Evolutionary conservation across 257 asterid genomes (phyloP), one percentile per base, ranked within the genome.

Genomic region (Verbascum thapsus): DNA sequence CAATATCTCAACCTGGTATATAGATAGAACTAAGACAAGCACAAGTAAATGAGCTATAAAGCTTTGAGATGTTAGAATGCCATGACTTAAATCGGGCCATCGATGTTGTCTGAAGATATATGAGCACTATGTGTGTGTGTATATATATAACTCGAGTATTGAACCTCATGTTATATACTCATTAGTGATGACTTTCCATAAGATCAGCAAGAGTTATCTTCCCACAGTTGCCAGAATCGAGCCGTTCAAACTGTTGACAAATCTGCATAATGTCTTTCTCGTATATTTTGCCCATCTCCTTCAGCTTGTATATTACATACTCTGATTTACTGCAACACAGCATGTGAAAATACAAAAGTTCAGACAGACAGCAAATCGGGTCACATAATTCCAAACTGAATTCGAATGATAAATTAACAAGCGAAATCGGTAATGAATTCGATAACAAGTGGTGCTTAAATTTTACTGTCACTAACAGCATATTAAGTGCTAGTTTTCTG

Each of bases 141-240:
- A n/a, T n/a, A n/a, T 35, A 11, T 8, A 16, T 12, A 18, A 47
- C 10, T 34, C 8, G 1, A 15, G 18, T 4, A 11, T n/a, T 4
- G 11, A 1, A 45, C 19, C 58, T 26, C 32, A 26, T 17, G n/a
- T n/a, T n/a, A n/a, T n/a, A 23, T 16, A n/a, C n/a, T n/a, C n/a
- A 50, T 83, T 70, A 84, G 66, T 72, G 82, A 53, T 75, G 81
- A 58, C 64, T 59, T 67, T 86, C 90, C 87, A 80, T 81, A 42
- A 91, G 95, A 87, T 88, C 98, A 0, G 84, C 83, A 26, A 91
- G 94, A 18, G 94, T 83, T 61, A 91, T 91, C 77, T 90, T 91
- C 26, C 97, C 98, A 53, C 90, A 83, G 74, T 86, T 85, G 32
- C 95, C 97, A 6, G 80, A 30, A 72, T 91, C 98, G 34, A 91